These are phyloP conservation scores for Coemansia brasiliensis DNA, from an alignment of 192 early-diverging fungal species.

Conservation along the genomic window DNA sequence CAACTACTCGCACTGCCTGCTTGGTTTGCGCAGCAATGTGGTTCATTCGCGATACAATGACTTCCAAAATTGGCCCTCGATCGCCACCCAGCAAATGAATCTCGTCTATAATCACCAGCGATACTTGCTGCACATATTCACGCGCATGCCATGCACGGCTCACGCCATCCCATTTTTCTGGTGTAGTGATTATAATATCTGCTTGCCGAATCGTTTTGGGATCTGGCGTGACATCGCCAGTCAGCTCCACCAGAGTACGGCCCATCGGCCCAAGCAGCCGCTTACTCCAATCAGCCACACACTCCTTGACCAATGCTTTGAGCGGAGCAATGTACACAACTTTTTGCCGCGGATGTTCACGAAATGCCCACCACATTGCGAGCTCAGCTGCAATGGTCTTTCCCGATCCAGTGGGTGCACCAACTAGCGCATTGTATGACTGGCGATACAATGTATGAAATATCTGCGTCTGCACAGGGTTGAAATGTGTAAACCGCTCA, in stretches of 20 bases:
- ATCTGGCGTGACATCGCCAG: slow-evolving; percentile 95
- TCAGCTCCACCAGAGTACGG: slow-evolving; percentile 88
- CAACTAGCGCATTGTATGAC: slow-evolving; percentile 81
- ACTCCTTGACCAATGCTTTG: slow-evolving; percentile 95
- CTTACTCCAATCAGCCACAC: slow-evolving; percentile 83
- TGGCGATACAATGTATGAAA: slow-evolving; percentile 96
- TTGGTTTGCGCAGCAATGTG: slow-evolving; percentile 84
- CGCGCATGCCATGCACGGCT: slow-evolving; percentile 90
- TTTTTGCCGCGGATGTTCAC: slow-evolving; percentile 73
- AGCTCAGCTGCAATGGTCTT: slow-evolving; percentile 97
- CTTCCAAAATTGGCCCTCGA: slow-evolving; percentile 94
- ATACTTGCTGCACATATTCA: slow-evolving; percentile 83
- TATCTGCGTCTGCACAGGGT: slow-evolving; percentile 98
- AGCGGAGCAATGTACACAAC: slow-evolving; percentile 98
- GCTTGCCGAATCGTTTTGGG: slow-evolving; percentile 78
- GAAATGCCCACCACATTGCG: slow-evolving; percentile 91
- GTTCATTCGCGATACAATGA: slow-evolving; percentile 98
- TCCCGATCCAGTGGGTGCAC: slow-evolving; percentile 97
- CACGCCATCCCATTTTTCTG: slow-evolving; percentile 99
- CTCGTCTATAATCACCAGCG: slow-evolving; percentile 96
- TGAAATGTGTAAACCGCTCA: slow-evolving; percentile 90
- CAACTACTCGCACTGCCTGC: slow-evolving; percentile 84
- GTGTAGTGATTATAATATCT: slow-evolving; percentile 98
- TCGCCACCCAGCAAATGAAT: slow-evolving; percentile 97
- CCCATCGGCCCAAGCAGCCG: slow-evolving; percentile 72